Conservation (phyloP, 768 basidiomycete genomes). For the Gymnopilus junonius region DNA sequence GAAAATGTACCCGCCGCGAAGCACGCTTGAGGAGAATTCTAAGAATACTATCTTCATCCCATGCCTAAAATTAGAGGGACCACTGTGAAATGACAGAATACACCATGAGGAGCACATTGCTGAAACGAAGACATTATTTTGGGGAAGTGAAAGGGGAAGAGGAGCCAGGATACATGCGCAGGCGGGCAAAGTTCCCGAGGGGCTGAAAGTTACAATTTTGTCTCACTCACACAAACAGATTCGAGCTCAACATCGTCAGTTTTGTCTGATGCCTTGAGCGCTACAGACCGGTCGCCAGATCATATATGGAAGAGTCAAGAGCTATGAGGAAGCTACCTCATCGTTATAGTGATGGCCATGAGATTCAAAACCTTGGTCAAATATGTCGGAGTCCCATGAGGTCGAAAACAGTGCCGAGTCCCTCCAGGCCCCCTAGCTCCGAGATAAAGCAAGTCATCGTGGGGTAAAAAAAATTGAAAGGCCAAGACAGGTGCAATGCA, state of each 20-base stretch:
- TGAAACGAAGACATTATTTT: not conserved
- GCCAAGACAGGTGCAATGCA: not conserved
- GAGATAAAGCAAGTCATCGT: not conserved
- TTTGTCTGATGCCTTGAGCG: not conserved
- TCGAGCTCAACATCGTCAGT: not conserved
- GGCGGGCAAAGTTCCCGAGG: not conserved
- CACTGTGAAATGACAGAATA: conserved; percentile 1
- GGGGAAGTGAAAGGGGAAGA: not conserved
- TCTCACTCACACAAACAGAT: not conserved
- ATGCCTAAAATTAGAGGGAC: not conserved
- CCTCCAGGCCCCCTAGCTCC: not conserved
- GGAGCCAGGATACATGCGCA: not conserved
- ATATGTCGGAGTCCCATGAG: not conserved
- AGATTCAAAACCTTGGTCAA: not conserved
- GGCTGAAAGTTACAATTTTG: not conserved
- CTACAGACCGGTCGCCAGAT: not conserved
- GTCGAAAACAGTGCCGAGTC: not conserved
- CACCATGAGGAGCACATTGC: not conserved
- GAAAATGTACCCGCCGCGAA: conserved; percentile 1
- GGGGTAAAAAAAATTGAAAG: not conserved
- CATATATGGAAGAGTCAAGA: not conserved
- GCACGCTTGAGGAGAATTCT: conserved; percentile 15
- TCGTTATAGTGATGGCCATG: not conserved
- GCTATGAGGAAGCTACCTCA: not conserved
- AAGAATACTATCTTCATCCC: conserved; percentile 9